Conservation (phyloP, 2,329 filamentous ascomycete genomes). For the Fusarium sp. region DNA sequence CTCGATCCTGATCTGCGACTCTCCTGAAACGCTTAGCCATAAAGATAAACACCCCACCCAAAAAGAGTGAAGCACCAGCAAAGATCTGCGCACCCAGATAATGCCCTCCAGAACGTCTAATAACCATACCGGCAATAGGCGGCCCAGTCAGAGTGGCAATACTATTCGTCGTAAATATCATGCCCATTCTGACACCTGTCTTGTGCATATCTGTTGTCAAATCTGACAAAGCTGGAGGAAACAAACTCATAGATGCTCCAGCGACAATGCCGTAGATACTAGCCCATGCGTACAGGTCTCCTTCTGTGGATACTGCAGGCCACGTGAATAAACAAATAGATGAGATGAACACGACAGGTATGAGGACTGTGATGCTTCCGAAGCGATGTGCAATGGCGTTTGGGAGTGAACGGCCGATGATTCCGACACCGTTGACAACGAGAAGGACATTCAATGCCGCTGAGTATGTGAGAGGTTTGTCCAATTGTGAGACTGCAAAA, state of each 20-base stretch:
- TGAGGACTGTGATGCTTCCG: not conserved
- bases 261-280: not conserved
- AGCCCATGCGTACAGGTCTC: not conserved
- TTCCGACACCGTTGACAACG: constrained; percentile 1
- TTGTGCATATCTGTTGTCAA: not conserved
- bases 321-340: not conserved
- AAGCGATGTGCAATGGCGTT: not conserved
- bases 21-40: not conserved
- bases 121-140: not conserved
- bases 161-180: not conserved
- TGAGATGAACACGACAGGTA: not conserved
- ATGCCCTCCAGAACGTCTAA: not conserved
- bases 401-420: not conserved
- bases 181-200: not conserved
- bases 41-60: not conserved
- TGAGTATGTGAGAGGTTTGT: not conserved
- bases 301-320: not conserved
- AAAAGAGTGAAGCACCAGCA: not conserved
- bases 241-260: not conserved
- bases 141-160: not conserved
- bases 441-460: not conserved
- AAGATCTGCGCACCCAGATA: not conserved
- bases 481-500: constrained; percentile 1
- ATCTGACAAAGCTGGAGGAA: not conserved
- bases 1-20: accelerated